Base-by-base conservation (phyloP, 108 stramenopile genomes). In the Cyclotella sp. region DNA sequence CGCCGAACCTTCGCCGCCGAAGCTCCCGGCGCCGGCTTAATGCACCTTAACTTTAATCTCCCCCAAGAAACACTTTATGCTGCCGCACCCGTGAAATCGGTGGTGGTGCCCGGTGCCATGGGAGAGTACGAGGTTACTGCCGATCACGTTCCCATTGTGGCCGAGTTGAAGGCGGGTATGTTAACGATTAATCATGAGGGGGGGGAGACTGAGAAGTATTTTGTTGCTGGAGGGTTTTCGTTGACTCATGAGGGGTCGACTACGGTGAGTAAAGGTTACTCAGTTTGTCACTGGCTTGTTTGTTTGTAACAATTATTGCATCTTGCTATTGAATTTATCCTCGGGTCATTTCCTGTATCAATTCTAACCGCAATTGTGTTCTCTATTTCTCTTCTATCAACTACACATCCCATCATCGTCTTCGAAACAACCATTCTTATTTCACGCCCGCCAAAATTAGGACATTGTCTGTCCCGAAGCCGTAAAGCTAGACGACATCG, bases 61-160 rank as follows among this genome's bases (percentile, higher is more conserved):
- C 98, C 98, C 42, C 94, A 97, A 77, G 86, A 94, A 77, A 91
- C 97, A 43, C 92, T 98, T 77, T 98, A 98, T 86, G 84, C 84
- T 30, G 83, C 76, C 21, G 91, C 95, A 45, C 69, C 77, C 13
- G 97, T 98, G 42, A 77, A 89, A 40, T 81, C 81, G 22, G 95
- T 96, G n/a, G 86, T 91, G 70, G 81, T 97, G 70, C 98, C 97
- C 26, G 97, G 98, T 59, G 81, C 77, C 45, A 96, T 87, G 68
- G 98, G 98, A 77, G 97, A 98, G 85, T 99, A 97, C 84, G 98
- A 97, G 76, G 91, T 99, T 16, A 95, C 96, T 16, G 94, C 94
- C 58, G 89, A 90, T 58, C 97, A 99, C 93, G 94, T 97, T 41
- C 95, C 98, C 30, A 91, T 97, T 68, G 96, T 99, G 12, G 90